These are phyloP conservation scores for Naegleria lovaniensis DNA, from an alignment of 208 protist species.

Conservation along the genomic window DNA sequence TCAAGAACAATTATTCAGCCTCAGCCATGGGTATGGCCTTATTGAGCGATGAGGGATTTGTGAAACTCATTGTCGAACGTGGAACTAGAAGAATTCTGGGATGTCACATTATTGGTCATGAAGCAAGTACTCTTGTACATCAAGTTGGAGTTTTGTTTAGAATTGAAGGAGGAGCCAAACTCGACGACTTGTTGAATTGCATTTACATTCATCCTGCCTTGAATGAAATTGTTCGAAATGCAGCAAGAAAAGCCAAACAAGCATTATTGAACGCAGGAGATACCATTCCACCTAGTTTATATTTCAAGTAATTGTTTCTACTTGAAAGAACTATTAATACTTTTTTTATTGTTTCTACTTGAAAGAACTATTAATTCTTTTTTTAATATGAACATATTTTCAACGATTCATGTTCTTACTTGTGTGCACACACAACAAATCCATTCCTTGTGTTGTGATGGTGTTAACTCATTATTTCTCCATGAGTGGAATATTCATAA, in stretches of 20 bases:
- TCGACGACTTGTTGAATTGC: slow-evolving; percentile 38
- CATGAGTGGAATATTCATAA: no score
- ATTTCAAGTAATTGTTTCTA: slow-evolving; percentile 4
- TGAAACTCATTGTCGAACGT: slow-evolving; percentile 35
- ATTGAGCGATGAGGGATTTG: slow-evolving; percentile 30
- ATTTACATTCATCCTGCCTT: slow-evolving; percentile 42
- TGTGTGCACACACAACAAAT: no score
- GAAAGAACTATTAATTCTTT: no score
- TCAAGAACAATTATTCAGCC: slow-evolving; percentile 26
- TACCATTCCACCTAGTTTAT: not conserved
- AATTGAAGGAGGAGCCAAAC: not conserved
- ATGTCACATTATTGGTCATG: slow-evolving; percentile 34
- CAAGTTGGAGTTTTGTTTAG: slow-evolving; percentile 33
- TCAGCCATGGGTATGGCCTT: slow-evolving; percentile 39
- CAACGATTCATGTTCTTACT: no score
- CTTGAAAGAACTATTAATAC: no score
- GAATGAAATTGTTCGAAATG: slow-evolving; percentile 36
- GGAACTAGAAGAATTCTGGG: slow-evolving; percentile 35
- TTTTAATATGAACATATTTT: no score
- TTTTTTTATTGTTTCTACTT: no score
- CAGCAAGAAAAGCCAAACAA: slow-evolving; percentile 28
- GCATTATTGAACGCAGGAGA: slow-evolving; percentile 14
- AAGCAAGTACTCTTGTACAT: slow-evolving; percentile 34
- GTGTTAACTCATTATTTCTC: no score
- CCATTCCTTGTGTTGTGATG: no score